These are phyloP conservation scores for Powellomyces hirtus DNA, from an alignment of 192 early-diverging fungal genomes.

Conservation along the genomic window DNA sequence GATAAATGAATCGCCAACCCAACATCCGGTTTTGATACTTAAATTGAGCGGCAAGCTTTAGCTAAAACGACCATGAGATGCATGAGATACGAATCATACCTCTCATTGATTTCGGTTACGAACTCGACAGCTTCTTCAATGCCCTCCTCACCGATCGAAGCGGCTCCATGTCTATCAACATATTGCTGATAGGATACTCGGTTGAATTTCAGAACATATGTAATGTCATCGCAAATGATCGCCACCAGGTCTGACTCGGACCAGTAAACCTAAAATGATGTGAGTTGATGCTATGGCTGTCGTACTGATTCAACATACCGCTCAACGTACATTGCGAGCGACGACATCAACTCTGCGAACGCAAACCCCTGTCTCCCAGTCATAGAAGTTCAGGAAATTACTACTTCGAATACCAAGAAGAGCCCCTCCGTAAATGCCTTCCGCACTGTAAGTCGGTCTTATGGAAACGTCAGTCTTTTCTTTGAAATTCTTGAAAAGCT, in stretches of 20 bases:
- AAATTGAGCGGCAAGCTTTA: conserved; percentile 8
- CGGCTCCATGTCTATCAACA: conserved; percentile 65
- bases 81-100: conserved; percentile 40
- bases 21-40: conserved; percentile 89
- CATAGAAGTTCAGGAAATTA: conserved; percentile 90
- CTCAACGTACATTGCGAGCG: conserved; percentile 56
- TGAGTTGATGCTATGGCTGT: conserved; percentile 2
- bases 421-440: conserved; percentile 93
- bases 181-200: conserved; percentile 77
- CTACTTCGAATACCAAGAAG: conserved; percentile 84
- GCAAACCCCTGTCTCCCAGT: conserved; percentile 91
- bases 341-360: conserved; percentile 95
- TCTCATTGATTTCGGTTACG: conserved; percentile 86
- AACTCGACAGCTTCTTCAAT: conserved; percentile 96
- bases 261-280: conserved; percentile 72
- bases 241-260: conserved; percentile 91
- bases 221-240: conserved; percentile 90
- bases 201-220: conserved; percentile 93
- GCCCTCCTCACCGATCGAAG: conserved; percentile 80
- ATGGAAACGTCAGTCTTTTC: conserved; percentile 77
- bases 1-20: conserved; percentile 99
- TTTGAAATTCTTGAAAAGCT: conserved; percentile 94
- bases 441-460: conserved; percentile 66
- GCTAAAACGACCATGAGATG: neutral
- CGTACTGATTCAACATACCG: neutral